Evolutionary conservation across 1,284 basidiomycete species (phyloP).

Genomic region (Xerocomus minutiporus): DNA sequence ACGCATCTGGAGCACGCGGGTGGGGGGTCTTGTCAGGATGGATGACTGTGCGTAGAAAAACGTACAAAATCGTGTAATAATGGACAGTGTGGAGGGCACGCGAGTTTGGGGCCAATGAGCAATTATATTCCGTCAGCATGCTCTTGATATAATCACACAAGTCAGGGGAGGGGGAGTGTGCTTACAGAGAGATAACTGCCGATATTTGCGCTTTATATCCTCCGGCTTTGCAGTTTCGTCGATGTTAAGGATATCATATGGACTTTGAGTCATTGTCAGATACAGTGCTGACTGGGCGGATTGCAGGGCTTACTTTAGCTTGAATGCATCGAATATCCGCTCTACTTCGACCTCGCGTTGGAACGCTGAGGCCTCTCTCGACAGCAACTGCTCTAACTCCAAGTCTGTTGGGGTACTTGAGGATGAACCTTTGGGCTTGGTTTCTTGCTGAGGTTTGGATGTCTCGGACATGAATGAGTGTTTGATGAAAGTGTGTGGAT

Average conservation of each 20-base stretch:
- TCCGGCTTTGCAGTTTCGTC: conserved; percentile 59
- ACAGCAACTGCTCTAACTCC: conserved; percentile 71
- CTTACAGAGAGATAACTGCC: conserved; percentile 77
- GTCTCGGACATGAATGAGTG: conserved; percentile 14
- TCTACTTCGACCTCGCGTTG: conserved; percentile 83
- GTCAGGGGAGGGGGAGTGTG: conserved; percentile 15
- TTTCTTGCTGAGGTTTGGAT: conserved; percentile 7
- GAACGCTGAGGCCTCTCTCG: conserved; percentile 74
- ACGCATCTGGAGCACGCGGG: conserved; percentile 74
- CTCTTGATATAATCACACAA: conserved; percentile 10
- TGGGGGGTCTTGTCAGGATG: conserved; percentile 84
- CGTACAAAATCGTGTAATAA: conserved; percentile 34
- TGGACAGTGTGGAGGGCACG: background rate
- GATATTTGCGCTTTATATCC: conserved; percentile 76
- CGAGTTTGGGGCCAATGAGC: conserved; percentile 2
- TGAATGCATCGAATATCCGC: conserved; percentile 79
- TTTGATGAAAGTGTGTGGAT: background rate
- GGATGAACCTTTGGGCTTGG: conserved; percentile 26
- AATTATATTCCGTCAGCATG: conserved; percentile 24
- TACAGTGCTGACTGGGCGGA: background rate
- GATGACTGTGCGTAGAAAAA: conserved; percentile 59
- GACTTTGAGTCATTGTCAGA: conserved; percentile 39
- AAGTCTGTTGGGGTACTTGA: conserved; percentile 31
- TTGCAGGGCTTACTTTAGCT: conserved; percentile 60
- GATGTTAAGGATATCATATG: conserved; percentile 75